Percentiles rank a stretch among this genome's conserved stretches.
Evolutionary conservation across 169 alveolate genomes (phyloP).

Genomic region (Plasmodium cynomolgi): DNA sequence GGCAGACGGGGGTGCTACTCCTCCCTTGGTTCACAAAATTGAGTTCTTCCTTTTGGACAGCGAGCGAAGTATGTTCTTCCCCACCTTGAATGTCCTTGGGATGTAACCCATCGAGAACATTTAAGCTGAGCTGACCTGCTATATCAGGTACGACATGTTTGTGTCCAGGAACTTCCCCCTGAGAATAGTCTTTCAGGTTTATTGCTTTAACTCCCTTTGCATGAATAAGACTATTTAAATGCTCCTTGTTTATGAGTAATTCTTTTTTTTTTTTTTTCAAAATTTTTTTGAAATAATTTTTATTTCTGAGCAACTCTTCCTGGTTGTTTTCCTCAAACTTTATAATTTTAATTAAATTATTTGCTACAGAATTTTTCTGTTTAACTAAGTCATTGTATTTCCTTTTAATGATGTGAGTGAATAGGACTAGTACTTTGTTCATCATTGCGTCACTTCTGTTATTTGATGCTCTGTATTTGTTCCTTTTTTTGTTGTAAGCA

Average conservation of each 20-base stretch:
- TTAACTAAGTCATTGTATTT: constrained; percentile 29
- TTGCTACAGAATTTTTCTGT: constrained; percentile 25
- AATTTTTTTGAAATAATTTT: constrained; percentile 21
- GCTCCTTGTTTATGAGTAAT: constrained; percentile 19
- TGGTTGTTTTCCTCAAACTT: constrained; percentile 55
- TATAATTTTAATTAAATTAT: constrained; percentile 54
- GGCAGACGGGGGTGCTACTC: background rate
- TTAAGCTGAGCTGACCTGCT: background rate
- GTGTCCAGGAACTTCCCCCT: background rate
- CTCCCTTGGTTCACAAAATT: background rate
- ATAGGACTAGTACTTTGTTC: constrained; percentile 27
- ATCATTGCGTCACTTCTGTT: constrained; percentile 13
- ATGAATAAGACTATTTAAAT: constrained; percentile 30
- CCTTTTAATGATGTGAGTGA: constrained; percentile 24
- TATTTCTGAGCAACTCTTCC: constrained; percentile 37
- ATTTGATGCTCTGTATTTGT: constrained; percentile 13
- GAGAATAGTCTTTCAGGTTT: background rate
- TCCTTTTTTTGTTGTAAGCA: constrained; percentile 11
- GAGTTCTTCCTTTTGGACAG: background rate
- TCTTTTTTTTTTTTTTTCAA: constrained; percentile 54
- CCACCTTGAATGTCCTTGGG: background rate
- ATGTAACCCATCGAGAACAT: background rate
- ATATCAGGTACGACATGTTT: background rate
- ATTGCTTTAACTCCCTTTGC: constrained; percentile 1
- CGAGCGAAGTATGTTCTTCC: background rate